Base-by-base conservation (phyloP, 768 basidiomycete genomes). In the Boletus pseudopeckii region DNA sequence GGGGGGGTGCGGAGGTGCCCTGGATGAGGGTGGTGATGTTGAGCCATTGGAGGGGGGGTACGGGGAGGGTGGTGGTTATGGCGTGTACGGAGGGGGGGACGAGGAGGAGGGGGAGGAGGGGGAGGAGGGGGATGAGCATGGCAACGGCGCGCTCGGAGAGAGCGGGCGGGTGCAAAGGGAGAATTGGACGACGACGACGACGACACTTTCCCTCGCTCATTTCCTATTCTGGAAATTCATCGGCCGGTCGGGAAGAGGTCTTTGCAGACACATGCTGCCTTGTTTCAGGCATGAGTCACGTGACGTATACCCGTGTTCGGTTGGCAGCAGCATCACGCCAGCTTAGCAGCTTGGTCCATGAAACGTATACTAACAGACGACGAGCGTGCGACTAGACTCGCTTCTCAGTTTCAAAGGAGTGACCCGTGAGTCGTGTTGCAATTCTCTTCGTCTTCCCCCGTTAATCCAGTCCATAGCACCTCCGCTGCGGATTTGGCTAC, bases 1-100 rank as follows among this genome's bases (percentile, higher is more conserved):
- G 75, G 8, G 84, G 83, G 7, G 86, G 81, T 2, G 74, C 69
- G 5, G 79, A 51, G 1, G 84, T 66, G 32, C 87, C 86, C 30
- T 70, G 71, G 40, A 87, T 72, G 48, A 82, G 72, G 58, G 59
- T 56, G 5, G 85, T 80, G 60, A 91, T 72, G 68, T 89, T 88
- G 66, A 92, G 80, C 90, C 84, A 87, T 56, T 72, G 71, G 10
- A 70, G 59, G n/a, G 72, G 73, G 8, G 73, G 74, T 5, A 74
- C 62, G 20, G 83, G 74, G 36, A 76, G 78, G 57, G 60, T 69
- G 2, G 80, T 82, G 15, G 84, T 79, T 49, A 82, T 78, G 48
- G 74, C 69, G 62, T 81, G 30, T 49, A 51, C 18, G 44, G 39
- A 53, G 60, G 53, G 58, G 66, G 47, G 30, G 52, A 46, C 36